Conservation (phyloP, 73 alveolate genomes). For the Paramecium pentaurelia region DNA sequence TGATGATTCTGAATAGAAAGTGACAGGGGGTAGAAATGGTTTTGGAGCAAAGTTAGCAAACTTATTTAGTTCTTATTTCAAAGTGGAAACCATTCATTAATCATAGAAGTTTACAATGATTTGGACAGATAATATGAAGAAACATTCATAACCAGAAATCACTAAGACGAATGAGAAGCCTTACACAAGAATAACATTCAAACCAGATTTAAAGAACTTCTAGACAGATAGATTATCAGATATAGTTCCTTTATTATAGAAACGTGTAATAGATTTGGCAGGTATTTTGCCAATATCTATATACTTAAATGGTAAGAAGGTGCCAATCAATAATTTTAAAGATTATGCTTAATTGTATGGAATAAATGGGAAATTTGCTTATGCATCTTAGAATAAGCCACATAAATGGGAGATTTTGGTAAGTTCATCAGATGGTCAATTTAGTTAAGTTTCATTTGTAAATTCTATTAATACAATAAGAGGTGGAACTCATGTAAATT, state of each 20-base stretch:
- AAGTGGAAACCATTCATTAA: constrained; percentile 93
- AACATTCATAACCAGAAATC: constrained; percentile 74
- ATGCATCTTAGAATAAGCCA: constrained; percentile 62
- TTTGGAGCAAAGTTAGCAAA: constrained; percentile 99
- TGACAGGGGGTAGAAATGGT: constrained; percentile 98
- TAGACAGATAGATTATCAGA: constrained; percentile 91
- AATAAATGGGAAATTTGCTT: constrained; percentile 29
- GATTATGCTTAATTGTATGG: constrained; percentile 91
- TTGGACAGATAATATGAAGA: constrained; percentile 82
- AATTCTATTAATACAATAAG: constrained; percentile 97
- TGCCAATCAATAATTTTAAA: constrained; percentile 79
- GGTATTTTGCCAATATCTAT: constrained; percentile 89
- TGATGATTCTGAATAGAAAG: constrained; percentile 94
- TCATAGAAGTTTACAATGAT: constrained; percentile 72
- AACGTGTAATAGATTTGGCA: constrained; percentile 99
- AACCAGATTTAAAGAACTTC: constrained; percentile 97
- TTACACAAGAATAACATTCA: constrained; percentile 90
- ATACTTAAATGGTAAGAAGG: constrained; percentile 80
- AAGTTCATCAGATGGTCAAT: constrained; percentile 93
- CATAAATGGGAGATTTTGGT: constrained; percentile 96
- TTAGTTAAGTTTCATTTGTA: constrained; percentile 83
- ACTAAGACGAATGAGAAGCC: constrained; percentile 72
- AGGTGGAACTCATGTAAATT: constrained; percentile 99
- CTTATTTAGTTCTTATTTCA: constrained; percentile 93
- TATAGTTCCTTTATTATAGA: constrained; percentile 88